Base-by-base conservation (phyloP, 2,329 filamentous ascomycete genomes). In the Plenodomus tracheiphilus region DNA sequence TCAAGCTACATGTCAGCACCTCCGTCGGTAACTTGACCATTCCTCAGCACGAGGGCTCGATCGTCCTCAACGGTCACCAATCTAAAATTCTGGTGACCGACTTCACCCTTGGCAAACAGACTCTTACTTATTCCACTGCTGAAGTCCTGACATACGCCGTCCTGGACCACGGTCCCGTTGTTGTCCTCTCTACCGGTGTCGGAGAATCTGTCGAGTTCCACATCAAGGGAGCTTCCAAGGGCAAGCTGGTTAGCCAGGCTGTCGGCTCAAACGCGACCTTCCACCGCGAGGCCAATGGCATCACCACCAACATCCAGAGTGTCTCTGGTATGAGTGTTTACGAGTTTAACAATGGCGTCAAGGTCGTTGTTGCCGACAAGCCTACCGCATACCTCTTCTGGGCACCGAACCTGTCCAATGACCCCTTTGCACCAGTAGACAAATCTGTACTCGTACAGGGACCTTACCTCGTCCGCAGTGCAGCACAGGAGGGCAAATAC, bases 71-170 rank as follows among this genome's bases (percentile, higher is more conserved):
- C 46, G 84, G 84, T 1, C 80, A 84, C 32, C 80, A 85, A 46
- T 79, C 82, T 7, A 85, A 86, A 73, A 81, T 86, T 15, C 65
- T 85, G 3, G 80, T 83, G 0, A 83, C 82, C 0, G 83, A 86
- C 55, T 86, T 85, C 47, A 64, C 54, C 1, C 78, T 85, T 34
- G 83, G 82, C 1, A 64, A 69, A 7, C 72, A 81, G 51, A 83
- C 77, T 1, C 66, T 84, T 2, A 72, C 81, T 0, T 84, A 81
- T 59, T 79, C 78, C 1, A 79, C 80, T 0, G 76, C 78, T 0
- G 80, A 83, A 45, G 66, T 83, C 5, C 66, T 82, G 19, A 79
- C 77, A 3, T 74, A 74, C 52, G 67, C 69, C 10, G 32, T 74
- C 4, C 58, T 73, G 15, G 68, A 74, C 39, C 59, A 54, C 2